Base-by-base conservation (phyloP, 1,139 yeast genomes). In the Yamadazyma siamensis region DNA sequence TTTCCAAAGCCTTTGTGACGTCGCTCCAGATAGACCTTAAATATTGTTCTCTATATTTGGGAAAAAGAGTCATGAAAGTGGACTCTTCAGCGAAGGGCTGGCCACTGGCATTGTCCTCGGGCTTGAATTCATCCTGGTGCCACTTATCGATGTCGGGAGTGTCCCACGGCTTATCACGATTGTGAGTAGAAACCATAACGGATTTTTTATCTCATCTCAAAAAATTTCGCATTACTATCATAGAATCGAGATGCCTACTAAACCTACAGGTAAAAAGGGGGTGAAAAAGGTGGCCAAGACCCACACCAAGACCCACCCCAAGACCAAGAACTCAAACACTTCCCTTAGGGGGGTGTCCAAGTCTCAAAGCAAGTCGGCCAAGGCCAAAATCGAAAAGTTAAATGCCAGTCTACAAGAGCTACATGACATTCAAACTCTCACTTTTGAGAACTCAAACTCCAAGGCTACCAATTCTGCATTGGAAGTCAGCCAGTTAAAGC, bases 161-260 rank as follows among this genome's bases (percentile, higher is more conserved):
- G 54, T 91, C 97, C 97, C 98, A 89, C 33, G 97, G 97, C 59
- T 91, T 91, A 49, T 89, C 97, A 54, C 80, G 83, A 57, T 89
- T 85, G 58, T 89, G 91, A 34, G 94, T 84, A 3, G 96, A 87
- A 20, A 84, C 88, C 97, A 91, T 89, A 26, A 36, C 53, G 27
- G 21, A 19, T 24, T 33, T 33, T 26, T 35, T 29, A 39, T 30
- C 44, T 41, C 47, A 42, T 42, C 46, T 33, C 39, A 30, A 32
- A 33, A 36, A 25, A 10, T 17, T 25, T 17, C 27, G 17, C 21
- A 16, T 4, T 13, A n/a, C n/a, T n/a, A n/a, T n/a, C n/a, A n/a
- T n/a, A n/a, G n/a, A n/a, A n/a, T n/a, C n/a, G n/a, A n/a, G n/a
- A n/a, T n/a, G n/a, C n/a, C n/a, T n/a, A n/a, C n/a, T n/a, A n/a